Percentiles rank a stretch among this genome's conserved stretches.
These are phyloP conservation scores for Phytophthora cajani DNA, from an alignment of 352 stramenopile genomes.

Conservation along the genomic window DNA sequence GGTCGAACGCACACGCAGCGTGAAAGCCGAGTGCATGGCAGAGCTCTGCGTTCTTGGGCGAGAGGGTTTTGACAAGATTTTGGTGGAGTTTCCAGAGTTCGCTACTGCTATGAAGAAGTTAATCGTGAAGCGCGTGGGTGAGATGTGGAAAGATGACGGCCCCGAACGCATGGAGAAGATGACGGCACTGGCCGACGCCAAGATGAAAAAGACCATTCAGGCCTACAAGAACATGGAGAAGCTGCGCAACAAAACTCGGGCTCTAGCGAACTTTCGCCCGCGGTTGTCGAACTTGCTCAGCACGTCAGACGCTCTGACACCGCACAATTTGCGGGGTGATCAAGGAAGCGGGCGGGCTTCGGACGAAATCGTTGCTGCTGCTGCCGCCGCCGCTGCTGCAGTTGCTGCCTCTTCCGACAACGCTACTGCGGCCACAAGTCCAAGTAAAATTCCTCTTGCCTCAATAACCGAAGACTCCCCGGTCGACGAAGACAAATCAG, in stretches of 20 bases:
- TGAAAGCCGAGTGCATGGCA: slow-evolving; percentile 69
- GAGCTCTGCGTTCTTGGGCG: slow-evolving; percentile 70
- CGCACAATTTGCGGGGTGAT: slow-evolving; percentile 9
- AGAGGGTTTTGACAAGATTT: slow-evolving; percentile 73
- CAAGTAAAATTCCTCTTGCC: slow-evolving; percentile 4
- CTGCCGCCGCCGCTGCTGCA: slow-evolving; percentile 9
- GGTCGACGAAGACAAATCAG: slow-evolving; percentile 20
- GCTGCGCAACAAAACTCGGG: slow-evolving; percentile 45
- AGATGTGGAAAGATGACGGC: slow-evolving; percentile 58
- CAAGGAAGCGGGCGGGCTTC: slow-evolving; percentile 8
- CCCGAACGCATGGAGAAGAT: slow-evolving; percentile 69
- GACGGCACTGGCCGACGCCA: slow-evolving; percentile 62
- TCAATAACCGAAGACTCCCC: slow-evolving; percentile 27
- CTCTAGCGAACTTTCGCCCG: slow-evolving; percentile 34
- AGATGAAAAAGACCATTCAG: slow-evolving; percentile 70
- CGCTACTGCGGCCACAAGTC: not conserved
- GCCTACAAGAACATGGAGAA: slow-evolving; percentile 56
- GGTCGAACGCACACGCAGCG: slow-evolving; percentile 64
- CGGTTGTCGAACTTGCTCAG: slow-evolving; percentile 40
- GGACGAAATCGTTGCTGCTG: slow-evolving; percentile 24
- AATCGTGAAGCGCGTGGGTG: slow-evolving; percentile 70
- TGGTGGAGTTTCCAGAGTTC: slow-evolving; percentile 77
- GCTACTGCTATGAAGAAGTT: slow-evolving; percentile 72
- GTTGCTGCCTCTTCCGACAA: not conserved
- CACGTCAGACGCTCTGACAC: slow-evolving; percentile 11